phyloP scores from a whole-genome alignment of 768 basidiomycete genomes.

The Mycena rosella region DNA sequence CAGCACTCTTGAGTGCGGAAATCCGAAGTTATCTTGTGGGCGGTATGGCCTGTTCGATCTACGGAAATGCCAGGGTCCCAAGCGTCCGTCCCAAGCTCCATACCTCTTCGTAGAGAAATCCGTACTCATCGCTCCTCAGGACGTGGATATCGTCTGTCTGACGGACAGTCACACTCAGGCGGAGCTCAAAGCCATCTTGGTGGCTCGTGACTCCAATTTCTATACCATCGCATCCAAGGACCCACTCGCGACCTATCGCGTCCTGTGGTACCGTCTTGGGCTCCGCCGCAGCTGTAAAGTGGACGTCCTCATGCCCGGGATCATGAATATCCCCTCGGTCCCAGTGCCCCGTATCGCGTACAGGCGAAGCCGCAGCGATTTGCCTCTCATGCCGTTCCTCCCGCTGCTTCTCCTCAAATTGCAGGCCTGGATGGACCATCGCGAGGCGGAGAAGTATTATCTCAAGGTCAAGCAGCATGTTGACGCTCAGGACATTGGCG shows the following conservation, averaged over 20 bases:
- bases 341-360: conserved; percentile 40
- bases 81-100: conserved; percentile 44
- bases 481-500: conserved; percentile 57
- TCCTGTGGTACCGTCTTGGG: conserved; percentile 54
- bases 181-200: conserved; percentile 55
- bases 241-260: conserved; percentile 54
- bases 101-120: background rate
- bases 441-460: conserved; percentile 44
- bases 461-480: conserved; percentile 53
- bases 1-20: conserved; percentile 39
- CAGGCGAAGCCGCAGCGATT: conserved; percentile 37
- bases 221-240: conserved; percentile 53
- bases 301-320: conserved; percentile 53
- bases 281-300: conserved; percentile 50
- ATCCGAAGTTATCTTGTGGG: conserved; percentile 55
- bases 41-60: conserved; percentile 53
- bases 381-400: conserved; percentile 56
- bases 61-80: conserved; percentile 52
- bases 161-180: conserved; percentile 49
- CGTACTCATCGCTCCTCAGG: conserved; percentile 52
- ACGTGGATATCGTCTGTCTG: conserved; percentile 61
- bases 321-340: conserved; percentile 52
- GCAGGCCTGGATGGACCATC: conserved; percentile 58
- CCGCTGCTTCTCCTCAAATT: conserved; percentile 56
- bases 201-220: conserved; percentile 47